Conservation (phyloP, 2,329 filamentous ascomycete species). For the Neonectria ditissima region DNA sequence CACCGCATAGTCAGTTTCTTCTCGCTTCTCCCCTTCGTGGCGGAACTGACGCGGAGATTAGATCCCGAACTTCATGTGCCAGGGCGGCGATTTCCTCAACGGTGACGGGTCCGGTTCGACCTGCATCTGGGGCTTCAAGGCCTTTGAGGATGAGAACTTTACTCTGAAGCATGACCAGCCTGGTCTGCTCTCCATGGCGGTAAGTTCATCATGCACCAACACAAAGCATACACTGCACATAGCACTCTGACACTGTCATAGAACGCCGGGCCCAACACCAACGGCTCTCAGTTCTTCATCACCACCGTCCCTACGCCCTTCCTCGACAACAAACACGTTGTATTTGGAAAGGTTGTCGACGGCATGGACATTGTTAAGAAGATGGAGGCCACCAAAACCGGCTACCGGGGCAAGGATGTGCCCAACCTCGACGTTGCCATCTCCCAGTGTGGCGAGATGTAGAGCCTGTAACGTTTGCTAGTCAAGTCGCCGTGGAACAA, state of each 20-base stretch:
- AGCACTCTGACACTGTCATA: constrained; percentile 49
- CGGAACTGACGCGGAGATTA: constrained; percentile 50
- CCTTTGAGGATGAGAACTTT: constrained; percentile 94
- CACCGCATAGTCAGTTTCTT: constrained; percentile 81
- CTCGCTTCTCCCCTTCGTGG: constrained; percentile 1
- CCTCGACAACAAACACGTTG: constrained; percentile 92
- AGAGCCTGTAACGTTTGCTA: neutral
- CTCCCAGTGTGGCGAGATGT: constrained; percentile 95
- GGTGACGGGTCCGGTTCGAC: constrained; percentile 91
- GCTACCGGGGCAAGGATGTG: constrained; percentile 77
- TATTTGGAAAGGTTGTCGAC: constrained; percentile 90
- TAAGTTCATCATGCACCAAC: constrained; percentile 59
- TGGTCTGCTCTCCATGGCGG: constrained; percentile 92
- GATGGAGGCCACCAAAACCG: constrained; percentile 91
- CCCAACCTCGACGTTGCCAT: constrained; percentile 88
- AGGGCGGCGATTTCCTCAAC: constrained; percentile 95
- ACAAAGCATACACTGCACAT: neutral
- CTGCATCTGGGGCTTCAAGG: constrained; percentile 86
- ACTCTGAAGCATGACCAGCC: constrained; percentile 79
- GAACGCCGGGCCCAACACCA: constrained; percentile 93
- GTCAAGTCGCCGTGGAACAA: neutral
- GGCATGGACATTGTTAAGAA: constrained; percentile 92
- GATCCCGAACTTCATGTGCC: constrained; percentile 98
- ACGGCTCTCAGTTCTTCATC: constrained; percentile 98
- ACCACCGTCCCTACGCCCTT: constrained; percentile 89